Conservation (phyloP, 2,329 filamentous ascomycete genomes). For the Nakataea oryzae region DNA sequence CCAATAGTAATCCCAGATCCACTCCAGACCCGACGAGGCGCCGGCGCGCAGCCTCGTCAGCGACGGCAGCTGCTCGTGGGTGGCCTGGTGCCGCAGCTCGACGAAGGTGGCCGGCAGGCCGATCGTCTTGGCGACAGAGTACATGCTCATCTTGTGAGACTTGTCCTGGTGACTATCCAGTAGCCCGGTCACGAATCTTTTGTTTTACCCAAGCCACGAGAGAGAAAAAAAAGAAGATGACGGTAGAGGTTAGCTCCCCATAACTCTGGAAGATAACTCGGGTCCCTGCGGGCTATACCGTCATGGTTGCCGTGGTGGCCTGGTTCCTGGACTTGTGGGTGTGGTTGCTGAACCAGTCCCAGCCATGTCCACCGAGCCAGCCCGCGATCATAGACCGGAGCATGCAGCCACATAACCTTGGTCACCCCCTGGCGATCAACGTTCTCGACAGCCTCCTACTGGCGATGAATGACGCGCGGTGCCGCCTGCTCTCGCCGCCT, state of each 20-base stretch:
- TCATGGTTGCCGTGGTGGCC: not conserved
- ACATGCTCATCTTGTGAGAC: slow-evolving; percentile 61
- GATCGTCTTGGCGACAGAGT: slow-evolving; percentile 56
- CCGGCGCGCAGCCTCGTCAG: slow-evolving; percentile 62
- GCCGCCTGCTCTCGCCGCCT: too few species aligned
- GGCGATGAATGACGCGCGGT: too few species aligned
- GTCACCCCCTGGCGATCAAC: not conserved
- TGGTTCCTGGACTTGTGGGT: not conserved
- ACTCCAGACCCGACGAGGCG: slow-evolving; percentile 59
- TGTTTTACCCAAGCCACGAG: not conserved
- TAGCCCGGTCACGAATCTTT: slow-evolving; percentile 69
- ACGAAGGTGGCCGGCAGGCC: slow-evolving; percentile 71
- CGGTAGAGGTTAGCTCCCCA: not conserved
- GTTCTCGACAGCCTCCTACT: not conserved
- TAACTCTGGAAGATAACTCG: not conserved
- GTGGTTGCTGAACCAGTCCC: not conserved
- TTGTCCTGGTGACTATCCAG: slow-evolving; percentile 64
- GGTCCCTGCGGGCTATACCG: not conserved
- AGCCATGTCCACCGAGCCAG: not conserved
- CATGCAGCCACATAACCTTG: not conserved
- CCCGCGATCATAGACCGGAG: not conserved
- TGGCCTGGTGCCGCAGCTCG: slow-evolving; percentile 80
- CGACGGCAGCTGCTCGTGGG: slow-evolving; percentile 77
- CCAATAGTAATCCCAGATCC: slow-evolving; percentile 93
- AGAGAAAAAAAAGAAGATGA: not conserved